Percentiles rank a stretch among this genome's conserved stretches.
Conservation (phyloP, 176 grass and related monocot genomes). For the Triticum timopheevii region DNA sequence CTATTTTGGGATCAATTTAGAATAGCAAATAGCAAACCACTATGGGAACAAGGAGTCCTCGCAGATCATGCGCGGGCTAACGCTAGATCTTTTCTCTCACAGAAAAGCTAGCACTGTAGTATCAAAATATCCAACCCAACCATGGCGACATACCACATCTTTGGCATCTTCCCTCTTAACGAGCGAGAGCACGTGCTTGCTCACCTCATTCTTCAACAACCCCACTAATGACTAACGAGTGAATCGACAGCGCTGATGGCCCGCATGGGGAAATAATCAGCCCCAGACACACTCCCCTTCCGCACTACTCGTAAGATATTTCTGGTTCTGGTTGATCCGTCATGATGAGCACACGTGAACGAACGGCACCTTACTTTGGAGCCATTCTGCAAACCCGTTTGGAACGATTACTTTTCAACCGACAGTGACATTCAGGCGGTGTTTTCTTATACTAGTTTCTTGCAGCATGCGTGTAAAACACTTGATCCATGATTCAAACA, state of each 20-base stretch:
- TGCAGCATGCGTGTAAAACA: neutral
- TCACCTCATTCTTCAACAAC: neutral
- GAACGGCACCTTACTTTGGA: neutral
- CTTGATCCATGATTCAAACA: neutral
- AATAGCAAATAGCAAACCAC: too few relatives aligned
- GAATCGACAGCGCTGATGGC: neutral
- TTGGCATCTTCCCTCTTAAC: neutral
- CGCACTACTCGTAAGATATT: neutral
- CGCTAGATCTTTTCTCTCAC: neutral
- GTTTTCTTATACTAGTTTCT: neutral
- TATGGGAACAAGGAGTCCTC: too few relatives aligned
- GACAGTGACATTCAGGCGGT: neutral
- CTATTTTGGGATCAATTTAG: too few relatives aligned
- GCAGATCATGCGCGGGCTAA: neutral
- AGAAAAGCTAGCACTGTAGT: neutral
- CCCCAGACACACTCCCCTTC: neutral
- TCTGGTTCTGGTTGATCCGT: neutral
- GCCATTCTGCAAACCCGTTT: neutral
- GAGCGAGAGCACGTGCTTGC: neutral
- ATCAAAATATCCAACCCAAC: neutral
- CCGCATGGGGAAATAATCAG: neutral
- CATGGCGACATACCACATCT: neutral
- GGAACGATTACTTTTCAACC: neutral
- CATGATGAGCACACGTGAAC: neutral
- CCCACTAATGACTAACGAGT: neutral